Evolutionary conservation across 192 early-diverging fungal genomes (phyloP).

Genomic region (Obelidium mucronatum): DNA sequence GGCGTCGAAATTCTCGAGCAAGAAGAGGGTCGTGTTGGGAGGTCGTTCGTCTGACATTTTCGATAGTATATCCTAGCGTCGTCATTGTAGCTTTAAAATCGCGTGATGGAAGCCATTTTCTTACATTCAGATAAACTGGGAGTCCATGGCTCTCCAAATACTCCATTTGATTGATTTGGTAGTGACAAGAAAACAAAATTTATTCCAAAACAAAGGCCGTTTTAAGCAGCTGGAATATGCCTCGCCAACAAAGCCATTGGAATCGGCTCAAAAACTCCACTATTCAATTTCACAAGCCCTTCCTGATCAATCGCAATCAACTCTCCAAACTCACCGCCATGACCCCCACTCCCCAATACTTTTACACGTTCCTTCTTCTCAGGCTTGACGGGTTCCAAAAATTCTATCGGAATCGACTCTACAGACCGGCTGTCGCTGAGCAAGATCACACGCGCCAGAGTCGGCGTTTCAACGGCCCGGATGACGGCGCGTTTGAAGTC

Average conservation of each 20-base stretch:
- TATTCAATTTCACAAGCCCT: conserved; percentile 47
- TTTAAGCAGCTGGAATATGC: background rate
- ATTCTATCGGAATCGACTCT: conserved; percentile 18
- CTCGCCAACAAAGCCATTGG: conserved; percentile 3
- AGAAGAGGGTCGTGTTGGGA: background rate
- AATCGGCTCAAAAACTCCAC: conserved; percentile 32
- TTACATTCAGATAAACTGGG: conserved; percentile 9
- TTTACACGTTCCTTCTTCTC: conserved; percentile 44
- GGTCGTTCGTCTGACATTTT: background rate
- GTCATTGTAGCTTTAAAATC: no score
- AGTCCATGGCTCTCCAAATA: conserved; percentile 11
- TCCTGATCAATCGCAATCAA: conserved; percentile 49
- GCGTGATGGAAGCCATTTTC: no score
- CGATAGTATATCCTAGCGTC: background rate
- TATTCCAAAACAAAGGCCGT: background rate
- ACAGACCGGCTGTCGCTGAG: background rate
- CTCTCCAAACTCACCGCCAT: conserved; percentile 34
- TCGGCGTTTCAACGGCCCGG: conserved; percentile 18
- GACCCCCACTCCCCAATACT: conserved; percentile 37
- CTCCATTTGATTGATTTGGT: conserved; percentile 1
- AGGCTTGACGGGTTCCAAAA: conserved; percentile 33
- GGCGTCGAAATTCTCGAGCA: conserved; percentile 20
- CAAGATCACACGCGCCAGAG: conserved; percentile 22
- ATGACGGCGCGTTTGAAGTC: conserved; percentile 36
- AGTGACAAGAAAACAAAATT: background rate